phyloP scores from a whole-genome alignment of 2,329 filamentous ascomycete genomes.

The Trichoderma gracile region DNA sequence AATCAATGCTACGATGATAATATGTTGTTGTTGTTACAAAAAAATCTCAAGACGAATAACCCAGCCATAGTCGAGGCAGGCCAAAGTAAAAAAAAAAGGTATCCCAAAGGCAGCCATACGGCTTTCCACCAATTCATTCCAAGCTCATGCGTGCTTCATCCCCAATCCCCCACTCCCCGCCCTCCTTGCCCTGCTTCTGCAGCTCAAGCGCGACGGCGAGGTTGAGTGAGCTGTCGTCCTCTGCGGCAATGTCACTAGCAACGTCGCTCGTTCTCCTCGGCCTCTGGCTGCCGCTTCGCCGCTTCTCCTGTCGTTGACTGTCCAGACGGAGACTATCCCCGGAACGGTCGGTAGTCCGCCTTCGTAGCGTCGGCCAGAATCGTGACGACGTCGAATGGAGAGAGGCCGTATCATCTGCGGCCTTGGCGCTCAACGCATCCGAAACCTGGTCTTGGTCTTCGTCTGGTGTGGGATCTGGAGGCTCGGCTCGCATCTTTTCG shows the following conservation, averaged over 20 bases:
- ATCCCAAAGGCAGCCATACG: neutral
- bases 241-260: conserved; percentile 44
- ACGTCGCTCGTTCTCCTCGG: conserved; percentile 46
- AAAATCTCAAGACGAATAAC: neutral
- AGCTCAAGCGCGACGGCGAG: conserved; percentile 53
- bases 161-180: conserved; percentile 71
- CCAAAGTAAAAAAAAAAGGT: no score
- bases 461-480: conserved; percentile 30
- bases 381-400: conserved; percentile 51
- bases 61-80: neutral
- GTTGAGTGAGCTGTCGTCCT: conserved; percentile 47
- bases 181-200: conserved; percentile 56
- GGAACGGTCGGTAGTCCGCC: conserved; percentile 44
- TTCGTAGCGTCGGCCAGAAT: conserved; percentile 45
- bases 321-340: conserved; percentile 21
- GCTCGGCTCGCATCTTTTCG: conserved; percentile 42
- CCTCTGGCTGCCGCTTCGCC: conserved; percentile 39
- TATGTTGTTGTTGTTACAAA: conserved; percentile 9
- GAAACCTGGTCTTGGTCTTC: conserved; percentile 34
- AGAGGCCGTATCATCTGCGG: conserved; percentile 47
- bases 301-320: conserved; percentile 24
- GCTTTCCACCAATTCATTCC: conserved; percentile 53
- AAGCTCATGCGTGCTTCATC: conserved; percentile 84
- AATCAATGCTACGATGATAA: conserved; percentile 9
- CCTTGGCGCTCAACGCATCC: conserved; percentile 35